Base-by-base conservation (phyloP, 805 yeast genomes). In the Suhomyces sp. region DNA sequence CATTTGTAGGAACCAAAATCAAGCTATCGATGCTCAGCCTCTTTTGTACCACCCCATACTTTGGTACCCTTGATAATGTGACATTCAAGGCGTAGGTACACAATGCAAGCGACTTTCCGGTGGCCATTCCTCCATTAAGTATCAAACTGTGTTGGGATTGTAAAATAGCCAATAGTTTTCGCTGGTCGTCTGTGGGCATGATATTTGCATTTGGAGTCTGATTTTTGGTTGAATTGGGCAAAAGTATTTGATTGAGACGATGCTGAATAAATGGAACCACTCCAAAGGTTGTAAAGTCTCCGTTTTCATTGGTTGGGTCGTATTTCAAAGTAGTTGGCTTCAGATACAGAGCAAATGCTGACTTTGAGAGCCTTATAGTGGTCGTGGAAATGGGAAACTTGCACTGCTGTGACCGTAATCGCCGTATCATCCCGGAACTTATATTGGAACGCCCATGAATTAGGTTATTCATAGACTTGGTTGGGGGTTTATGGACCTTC, bases 1-100 rank as follows among this genome's bases (percentile, higher is more conserved):
- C 44, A 28, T 47, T 49, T 6, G 57, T 52, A 4, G 63, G 63
- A 5, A 51, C 61, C 6, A 58, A 21, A 18, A 58, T 44, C 2
- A 57, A 20, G 14, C 52, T 37, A 16, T 56, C 54, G 1, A 46
- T 29, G 2, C 38, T 36, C 3, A 40, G 29, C 3, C 28, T 26
- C 12, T 28, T 31, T 19, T 39, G 33, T 19, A 46, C 36, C 4
- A 34, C 9, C 8, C 46, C 47, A 23, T 45, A 47, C 13, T 41
- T 42, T 5, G 60, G 60, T 1, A 45, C 37, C 19, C 51, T 38
- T 0, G 49, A 34, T 17, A 58, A 37, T 0, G 54, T 20, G 9
- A 32, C 33, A 21, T 54, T 51, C 22, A 58, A 21, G 2, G 50
- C 51, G 28, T 54, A 47, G 3, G 40, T 17, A 3, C 51, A 33